Base-by-base conservation (phyloP, 257 asterid genomes). In the Nicotiana paniculata region DNA sequence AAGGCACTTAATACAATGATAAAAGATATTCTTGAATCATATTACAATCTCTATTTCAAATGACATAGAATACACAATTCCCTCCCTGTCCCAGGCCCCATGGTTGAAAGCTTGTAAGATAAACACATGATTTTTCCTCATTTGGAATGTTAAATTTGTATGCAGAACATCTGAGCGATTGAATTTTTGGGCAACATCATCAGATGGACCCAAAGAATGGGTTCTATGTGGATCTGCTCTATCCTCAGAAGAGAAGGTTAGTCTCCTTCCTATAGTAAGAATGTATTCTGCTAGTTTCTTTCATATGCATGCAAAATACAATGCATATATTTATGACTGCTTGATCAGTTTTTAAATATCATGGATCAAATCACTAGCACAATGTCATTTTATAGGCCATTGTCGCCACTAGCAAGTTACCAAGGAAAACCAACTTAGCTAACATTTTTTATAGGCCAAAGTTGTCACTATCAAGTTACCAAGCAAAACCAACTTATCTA, bases 161-260 rank as follows among this genome's bases (percentile, higher is more conserved):
- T 64, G 33, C 97, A 96, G 99, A 54, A 13, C 58, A 43, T 21
- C 93, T 3, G 80, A 86, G 26, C 84, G 85, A 84, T 86, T 62
- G 4, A 79, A 81, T 5, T 86, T 86, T 81, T 90, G 93, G 91
- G 83, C 83, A 63, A 85, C 87, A 65, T 85, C 84, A 3, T 84
- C 83, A 3, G 57, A 33, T 85, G 96, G 91, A 79, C 88, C 85
- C 11, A 90, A 86, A 77, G 87, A 92, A 15, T 90, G 92, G 97
- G 87, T 87, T 68, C 89, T 94, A 13, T 94, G 97, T 26, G 99
- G 97, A 82, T 96, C 98, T 85, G 92, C 99, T 85, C 89, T 96
- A 64, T 96, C 98, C 78, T 82, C 93, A 9, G 87, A 91, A 64
- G 97, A 96, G 30, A 94, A 91, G 97, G 99, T 96, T 28, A 6